Percentiles rank a stretch among this genome's conserved stretches.
Evolutionary conservation across 2,329 filamentous ascomycete genomes (phyloP).

Genomic region (Hypoxylon sp.): DNA sequence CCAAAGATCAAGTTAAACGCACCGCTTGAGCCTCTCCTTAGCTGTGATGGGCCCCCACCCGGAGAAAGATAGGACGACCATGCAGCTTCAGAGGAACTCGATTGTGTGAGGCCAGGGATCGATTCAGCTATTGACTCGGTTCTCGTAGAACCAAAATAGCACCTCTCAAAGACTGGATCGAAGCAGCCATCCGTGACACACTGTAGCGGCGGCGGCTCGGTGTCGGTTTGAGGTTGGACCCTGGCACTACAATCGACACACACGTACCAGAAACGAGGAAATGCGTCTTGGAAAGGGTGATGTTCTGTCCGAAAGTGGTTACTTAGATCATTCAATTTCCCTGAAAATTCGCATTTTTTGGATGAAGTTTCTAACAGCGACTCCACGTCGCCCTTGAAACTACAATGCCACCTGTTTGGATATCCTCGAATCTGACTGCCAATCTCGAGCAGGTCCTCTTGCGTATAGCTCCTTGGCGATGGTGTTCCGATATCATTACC

Average conservation of each 20-base stretch:
- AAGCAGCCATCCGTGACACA: constrained; percentile 39
- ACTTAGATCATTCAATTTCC: constrained; percentile 41
- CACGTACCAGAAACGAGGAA: constrained; percentile 36
- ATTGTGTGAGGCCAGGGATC: constrained; percentile 39
- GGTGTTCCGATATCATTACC: constrained; percentile 24
- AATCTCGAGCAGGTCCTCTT: constrained; percentile 36
- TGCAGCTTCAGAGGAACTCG: constrained; percentile 45
- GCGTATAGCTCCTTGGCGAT: constrained; percentile 10
- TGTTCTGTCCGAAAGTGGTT: constrained; percentile 44
- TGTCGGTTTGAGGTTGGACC: constrained; percentile 21
- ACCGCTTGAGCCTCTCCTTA: constrained; percentile 30
- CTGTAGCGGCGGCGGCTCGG: constrained; percentile 12
- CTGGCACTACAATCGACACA: constrained; percentile 41
- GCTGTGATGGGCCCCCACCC: constrained; percentile 28
- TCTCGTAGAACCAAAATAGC: constrained; percentile 42
- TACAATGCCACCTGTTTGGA: constrained; percentile 46
- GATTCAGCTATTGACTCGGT: constrained; percentile 32
- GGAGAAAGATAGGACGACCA: constrained; percentile 37
- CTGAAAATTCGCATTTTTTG: constrained; percentile 46
- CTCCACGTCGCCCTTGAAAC: constrained; percentile 38
- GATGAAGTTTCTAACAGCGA: constrained; percentile 34
- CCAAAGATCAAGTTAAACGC: constrained; percentile 20
- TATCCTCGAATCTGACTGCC: constrained; percentile 39
- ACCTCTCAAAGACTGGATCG: constrained; percentile 37
- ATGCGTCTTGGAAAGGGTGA: constrained; percentile 39